Evolutionary conservation across 2,329 filamentous ascomycete genomes (phyloP).

Genomic region (Lasiodiplodia theobromae): DNA sequence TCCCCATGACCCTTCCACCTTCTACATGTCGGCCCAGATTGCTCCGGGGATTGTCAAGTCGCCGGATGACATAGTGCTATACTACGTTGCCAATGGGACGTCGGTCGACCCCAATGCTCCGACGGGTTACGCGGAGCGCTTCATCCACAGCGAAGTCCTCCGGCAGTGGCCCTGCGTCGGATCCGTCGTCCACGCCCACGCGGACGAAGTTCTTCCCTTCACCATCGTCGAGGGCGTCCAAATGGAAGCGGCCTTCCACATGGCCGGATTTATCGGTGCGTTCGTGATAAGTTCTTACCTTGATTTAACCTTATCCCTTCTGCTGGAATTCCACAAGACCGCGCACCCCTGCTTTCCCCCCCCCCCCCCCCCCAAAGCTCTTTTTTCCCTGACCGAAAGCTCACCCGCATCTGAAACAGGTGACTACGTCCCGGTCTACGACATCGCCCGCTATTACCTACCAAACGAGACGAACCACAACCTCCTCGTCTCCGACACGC

Average conservation of each 20-base stretch:
- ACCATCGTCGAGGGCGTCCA: conserved; percentile 49
- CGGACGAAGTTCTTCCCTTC: conserved; percentile 52
- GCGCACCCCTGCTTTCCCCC: neutral
- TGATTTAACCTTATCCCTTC: neutral
- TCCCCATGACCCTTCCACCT: conserved; percentile 54
- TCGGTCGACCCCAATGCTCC: conserved; percentile 44
- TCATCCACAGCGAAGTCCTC: conserved; percentile 56
- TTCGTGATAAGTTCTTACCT: too few relatives aligned
- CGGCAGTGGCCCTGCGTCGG: conserved; percentile 53
- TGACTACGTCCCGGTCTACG: conserved; percentile 46
- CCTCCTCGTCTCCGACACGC: conserved; percentile 43
- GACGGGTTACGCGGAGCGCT: conserved; percentile 51
- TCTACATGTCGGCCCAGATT: conserved; percentile 55
- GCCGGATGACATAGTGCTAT: conserved; percentile 53
- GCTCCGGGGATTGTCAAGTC: conserved; percentile 53
- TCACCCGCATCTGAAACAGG: conserved; percentile 34
- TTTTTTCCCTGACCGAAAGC: too few relatives aligned
- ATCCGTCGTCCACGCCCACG: conserved; percentile 54
- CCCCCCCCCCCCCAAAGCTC: too few relatives aligned
- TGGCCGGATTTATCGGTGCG: conserved; percentile 53
- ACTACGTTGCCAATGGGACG: conserved; percentile 51
- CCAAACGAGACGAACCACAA: conserved; percentile 41
- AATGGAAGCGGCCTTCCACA: conserved; percentile 47
- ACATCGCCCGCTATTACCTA: conserved; percentile 40
- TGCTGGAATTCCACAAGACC: too few relatives aligned